Base-by-base conservation (phyloP, 108 stramenopile genomes). In the Epipyxis sp. region DNA sequence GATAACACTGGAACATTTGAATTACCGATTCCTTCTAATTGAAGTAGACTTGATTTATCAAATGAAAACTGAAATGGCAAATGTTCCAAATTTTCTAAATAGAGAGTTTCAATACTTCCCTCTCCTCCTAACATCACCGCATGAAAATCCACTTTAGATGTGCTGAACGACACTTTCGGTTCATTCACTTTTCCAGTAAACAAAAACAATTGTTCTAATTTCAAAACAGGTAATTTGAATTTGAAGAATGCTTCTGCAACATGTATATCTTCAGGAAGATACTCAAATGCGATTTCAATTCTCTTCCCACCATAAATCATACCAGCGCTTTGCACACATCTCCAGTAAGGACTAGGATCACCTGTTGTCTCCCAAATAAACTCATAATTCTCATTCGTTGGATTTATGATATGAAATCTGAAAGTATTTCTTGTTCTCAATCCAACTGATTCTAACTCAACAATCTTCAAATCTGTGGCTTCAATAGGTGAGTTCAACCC, bases 251-350 rank as follows among this genome's bases (percentile, higher is more conserved):
- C 69, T 85, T 89, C 85, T 27, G 79, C 80, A 1, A 69, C 69
- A 50, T 42, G 81, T 27, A 77, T 80, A 27, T 79, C 83, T 27
- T 79, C 81, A 2, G 89, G 88, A 42, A 85, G 69, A 76, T 59
- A 89, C 59, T 88, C 88, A 82, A 89, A 89, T n/a, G 77, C 82
- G 83, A 89, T 87, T 81, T 89, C 89, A 78, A 80, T 79, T 37
- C 87, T 76, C 74, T 83, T 82, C 1, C 89, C 89, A 3, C 85
- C 59, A 40, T 88, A 50, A 50, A 89, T 84, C 81, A 80, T 81
- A 43, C 89, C 89, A 44, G 61, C 59, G 29, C 59, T 45, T 1
- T 83, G 87, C 3, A 59, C 81, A 80, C 88, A 88, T 32, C 85
- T 76, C 84, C 88, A 88, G 29, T 62, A 45, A 10, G 86, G 80